phyloP scores from a whole-genome alignment of 805 yeast genomes.

The Kuraishia floccosa region DNA sequence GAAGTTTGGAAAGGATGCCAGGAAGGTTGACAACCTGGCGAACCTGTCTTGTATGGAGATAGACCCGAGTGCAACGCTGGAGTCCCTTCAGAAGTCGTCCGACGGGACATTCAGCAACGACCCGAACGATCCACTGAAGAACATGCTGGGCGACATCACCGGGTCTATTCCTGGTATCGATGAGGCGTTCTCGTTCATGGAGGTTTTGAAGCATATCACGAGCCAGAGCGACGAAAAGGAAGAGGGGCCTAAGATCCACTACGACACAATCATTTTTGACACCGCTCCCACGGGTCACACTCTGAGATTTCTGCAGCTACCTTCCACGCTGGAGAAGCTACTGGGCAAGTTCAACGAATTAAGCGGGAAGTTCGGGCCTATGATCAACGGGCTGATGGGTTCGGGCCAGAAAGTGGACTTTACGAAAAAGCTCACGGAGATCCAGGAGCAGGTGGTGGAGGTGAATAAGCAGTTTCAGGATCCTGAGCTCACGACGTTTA shows the following conservation, averaged over 20 bases:
- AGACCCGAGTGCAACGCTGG: slow-evolving; percentile 90
- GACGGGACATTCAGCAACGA: slow-evolving; percentile 36
- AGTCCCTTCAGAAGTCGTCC: slow-evolving; percentile 64
- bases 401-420: slow-evolving; percentile 54
- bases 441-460: slow-evolving; percentile 71
- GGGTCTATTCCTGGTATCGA: slow-evolving; percentile 97
- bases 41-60: slow-evolving; percentile 97
- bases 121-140: slow-evolving; percentile 51
- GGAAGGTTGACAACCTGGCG: slow-evolving; percentile 78
- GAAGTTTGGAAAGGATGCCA: slow-evolving; percentile 94
- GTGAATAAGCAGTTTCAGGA: slow-evolving; percentile 92
- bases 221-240: slow-evolving; percentile 34
- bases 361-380: slow-evolving; percentile 81
- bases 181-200: slow-evolving; percentile 96
- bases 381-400: slow-evolving; percentile 76
- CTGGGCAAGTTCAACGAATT: slow-evolving; percentile 81
- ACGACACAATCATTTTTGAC: slow-evolving; percentile 89
- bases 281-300: slow-evolving; percentile 99
- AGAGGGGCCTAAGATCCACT: slow-evolving; percentile 27
- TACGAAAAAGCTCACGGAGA: slow-evolving; percentile 66
- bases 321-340: slow-evolving; percentile 82
- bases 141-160: slow-evolving; percentile 82
- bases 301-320: slow-evolving; percentile 86
- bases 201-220: slow-evolving; percentile 93
- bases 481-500: slow-evolving; percentile 90